phyloP scores from a whole-genome alignment of 2,329 filamentous ascomycete genomes.

The Coniella vitis region DNA sequence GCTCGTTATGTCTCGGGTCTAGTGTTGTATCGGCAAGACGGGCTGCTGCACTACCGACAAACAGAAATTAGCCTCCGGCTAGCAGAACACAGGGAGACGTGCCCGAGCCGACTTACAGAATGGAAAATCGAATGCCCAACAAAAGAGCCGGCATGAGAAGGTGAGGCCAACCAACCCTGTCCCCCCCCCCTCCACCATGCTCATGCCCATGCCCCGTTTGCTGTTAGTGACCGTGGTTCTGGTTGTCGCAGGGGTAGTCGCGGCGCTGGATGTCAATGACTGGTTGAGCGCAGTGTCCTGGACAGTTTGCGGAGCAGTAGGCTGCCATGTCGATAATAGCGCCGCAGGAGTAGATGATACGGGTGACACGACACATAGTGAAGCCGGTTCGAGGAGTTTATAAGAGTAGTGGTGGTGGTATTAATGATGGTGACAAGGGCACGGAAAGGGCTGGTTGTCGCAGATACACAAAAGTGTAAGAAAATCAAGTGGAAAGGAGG shows the following conservation, averaged over 20 bases:
- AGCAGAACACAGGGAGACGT: neutral
- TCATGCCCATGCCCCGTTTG: too few species aligned
- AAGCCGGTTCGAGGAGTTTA: neutral
- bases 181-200: too few species aligned
- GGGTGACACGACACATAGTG: constrained; percentile 9
- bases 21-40: neutral
- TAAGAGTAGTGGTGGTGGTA: neutral
- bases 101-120: neutral
- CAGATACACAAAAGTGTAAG: neutral
- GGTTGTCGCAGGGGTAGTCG: neutral
- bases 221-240: neutral
- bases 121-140: neutral
- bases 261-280: neutral
- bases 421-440: neutral
- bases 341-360: constrained; percentile 8
- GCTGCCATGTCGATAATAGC: neutral
- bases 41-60: neutral
- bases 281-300: neutral
- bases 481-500: neutral
- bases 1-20: constrained; percentile 13
- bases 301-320: neutral
- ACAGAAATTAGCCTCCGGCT: neutral
- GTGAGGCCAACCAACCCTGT: too few species aligned
- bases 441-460: neutral
- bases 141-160: neutral